phyloP scores from a whole-genome alignment of 257 asterid species.

The Fraxinus excelsior region DNA sequence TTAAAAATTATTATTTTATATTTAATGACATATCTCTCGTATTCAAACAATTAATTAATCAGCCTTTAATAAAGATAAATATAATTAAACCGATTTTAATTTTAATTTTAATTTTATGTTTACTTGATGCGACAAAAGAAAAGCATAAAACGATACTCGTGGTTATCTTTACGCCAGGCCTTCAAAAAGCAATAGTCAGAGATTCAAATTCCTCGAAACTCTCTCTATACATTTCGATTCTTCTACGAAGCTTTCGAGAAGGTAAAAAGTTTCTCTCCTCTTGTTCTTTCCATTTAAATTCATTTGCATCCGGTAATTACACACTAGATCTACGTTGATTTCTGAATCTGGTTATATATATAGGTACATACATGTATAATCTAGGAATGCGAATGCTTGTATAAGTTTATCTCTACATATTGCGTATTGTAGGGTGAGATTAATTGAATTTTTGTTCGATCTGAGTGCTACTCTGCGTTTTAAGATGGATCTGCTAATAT shows the following conservation, averaged over 20 bases:
- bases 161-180: background rate
- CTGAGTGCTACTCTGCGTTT: background rate
- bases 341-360: background rate
- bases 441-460: background rate
- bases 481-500: slow-evolving; percentile 1
- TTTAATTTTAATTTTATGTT: too few relatives aligned
- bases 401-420: background rate
- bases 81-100: too few relatives aligned
- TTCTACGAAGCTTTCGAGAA: background rate
- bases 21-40: too few relatives aligned
- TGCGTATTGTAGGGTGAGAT: background rate
- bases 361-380: background rate
- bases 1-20: too few relatives aligned
- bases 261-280: background rate
- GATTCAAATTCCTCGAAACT: background rate
- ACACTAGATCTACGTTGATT: background rate
- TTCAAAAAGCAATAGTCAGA: background rate
- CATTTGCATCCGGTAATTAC: background rate
- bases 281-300: background rate
- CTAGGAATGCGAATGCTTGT: background rate
- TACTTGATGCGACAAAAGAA: too few relatives aligned
- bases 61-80: too few relatives aligned
- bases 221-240: background rate
- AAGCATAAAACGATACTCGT: too few relatives aligned
- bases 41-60: too few relatives aligned